These are phyloP conservation scores for Solanum hybrid DNA, from an alignment of 305 asterid species.

Conservation along the genomic window DNA sequence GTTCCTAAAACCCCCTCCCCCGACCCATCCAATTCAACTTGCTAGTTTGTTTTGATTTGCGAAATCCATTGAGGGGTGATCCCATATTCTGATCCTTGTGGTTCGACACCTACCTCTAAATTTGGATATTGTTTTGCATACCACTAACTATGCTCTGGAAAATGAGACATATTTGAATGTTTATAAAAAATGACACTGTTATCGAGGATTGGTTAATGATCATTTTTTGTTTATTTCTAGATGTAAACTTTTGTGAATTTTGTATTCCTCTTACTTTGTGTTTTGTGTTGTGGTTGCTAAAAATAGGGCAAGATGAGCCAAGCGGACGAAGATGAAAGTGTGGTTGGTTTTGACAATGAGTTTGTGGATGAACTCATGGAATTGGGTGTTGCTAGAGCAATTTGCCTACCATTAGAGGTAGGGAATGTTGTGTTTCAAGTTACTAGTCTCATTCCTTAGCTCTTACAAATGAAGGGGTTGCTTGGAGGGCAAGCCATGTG, in stretches of 20 bases:
- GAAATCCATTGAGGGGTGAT: not conserved
- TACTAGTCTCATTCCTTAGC: not conserved
- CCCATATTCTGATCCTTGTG: not conserved
- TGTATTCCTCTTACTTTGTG: not conserved
- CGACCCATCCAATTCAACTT: not conserved
- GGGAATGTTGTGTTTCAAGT: not conserved
- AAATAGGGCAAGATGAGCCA: not conserved
- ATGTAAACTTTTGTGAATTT: not conserved
- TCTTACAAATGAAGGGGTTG: not conserved
- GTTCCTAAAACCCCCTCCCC: not conserved
- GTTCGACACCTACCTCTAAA: not conserved
- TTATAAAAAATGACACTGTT: not conserved
- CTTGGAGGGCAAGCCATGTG: not conserved
- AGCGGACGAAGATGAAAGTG: not conserved
- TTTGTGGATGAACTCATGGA: not conserved
- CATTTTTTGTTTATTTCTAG: not conserved
- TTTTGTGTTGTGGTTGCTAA: not conserved
- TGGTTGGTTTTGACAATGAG: not conserved
- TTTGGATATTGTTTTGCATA: not conserved
- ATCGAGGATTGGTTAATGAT: too few species aligned
- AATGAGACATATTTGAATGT: not conserved
- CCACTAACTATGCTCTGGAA: not conserved
- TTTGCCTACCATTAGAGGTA: not conserved
- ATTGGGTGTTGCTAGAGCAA: not conserved
- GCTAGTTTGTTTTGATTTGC: not conserved